Percentiles rank a stretch among this genome's conserved stretches.
Evolutionary conservation across 179 eudicot genomes (phyloP).

Genomic region (Beta lomatogona): DNA sequence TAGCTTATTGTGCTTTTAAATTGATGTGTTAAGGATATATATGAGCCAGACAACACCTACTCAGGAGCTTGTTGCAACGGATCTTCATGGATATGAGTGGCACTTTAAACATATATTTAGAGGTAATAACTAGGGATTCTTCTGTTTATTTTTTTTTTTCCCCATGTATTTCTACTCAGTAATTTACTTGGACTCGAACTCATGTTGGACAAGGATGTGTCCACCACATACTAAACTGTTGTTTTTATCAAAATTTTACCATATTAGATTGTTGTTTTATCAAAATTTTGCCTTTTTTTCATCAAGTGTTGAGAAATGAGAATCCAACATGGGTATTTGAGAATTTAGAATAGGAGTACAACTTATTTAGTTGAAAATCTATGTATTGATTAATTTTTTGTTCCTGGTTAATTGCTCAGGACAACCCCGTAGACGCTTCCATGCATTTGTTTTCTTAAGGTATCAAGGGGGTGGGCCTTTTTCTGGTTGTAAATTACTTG

Average conservation of each 20-base stretch:
- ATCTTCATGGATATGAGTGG: conserved; percentile 92
- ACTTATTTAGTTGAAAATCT: not conserved
- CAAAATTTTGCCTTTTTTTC: no score
- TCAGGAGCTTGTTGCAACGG: conserved; percentile 81
- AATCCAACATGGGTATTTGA: no score
- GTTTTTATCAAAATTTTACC: no score
- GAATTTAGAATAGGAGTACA: no score
- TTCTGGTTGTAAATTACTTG: no score
- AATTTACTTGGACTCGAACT: not conserved
- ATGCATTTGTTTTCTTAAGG: conserved; percentile 91
- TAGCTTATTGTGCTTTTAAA: conserved; percentile 16
- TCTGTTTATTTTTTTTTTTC: not conserved
- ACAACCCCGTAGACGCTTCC: conserved; percentile 89
- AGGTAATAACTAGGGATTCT: conserved; percentile 39
- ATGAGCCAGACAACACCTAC: conserved; percentile 74
- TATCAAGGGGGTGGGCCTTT: no score
- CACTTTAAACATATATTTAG: conserved; percentile 85
- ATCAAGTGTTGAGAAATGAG: no score
- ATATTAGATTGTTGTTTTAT: no score
- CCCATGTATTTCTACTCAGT: not conserved
- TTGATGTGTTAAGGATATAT: conserved; percentile 44
- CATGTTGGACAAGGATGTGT: no score
- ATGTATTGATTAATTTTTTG: conserved; percentile 7
- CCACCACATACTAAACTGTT: no score
- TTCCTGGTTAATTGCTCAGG: conserved; percentile 44